phyloP scores from a whole-genome alignment of 345 rosid genomes.

The Hibiscus trionum region DNA sequence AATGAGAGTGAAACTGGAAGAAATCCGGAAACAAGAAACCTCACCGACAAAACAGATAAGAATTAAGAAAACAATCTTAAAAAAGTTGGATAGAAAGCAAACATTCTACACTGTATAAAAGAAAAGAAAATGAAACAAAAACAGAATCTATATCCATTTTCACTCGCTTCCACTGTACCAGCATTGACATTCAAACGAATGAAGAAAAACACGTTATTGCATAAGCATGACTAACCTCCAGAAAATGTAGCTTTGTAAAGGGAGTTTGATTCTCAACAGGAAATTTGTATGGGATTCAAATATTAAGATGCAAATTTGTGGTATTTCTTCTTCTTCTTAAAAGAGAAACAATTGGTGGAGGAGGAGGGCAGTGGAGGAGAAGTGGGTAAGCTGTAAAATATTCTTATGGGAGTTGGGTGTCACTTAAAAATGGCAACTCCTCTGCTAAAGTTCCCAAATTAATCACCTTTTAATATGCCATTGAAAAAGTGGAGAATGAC shows the following conservation, averaged over 20 bases:
- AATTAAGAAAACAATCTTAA: slow-evolving; percentile 2
- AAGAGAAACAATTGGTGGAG: slow-evolving; percentile 5
- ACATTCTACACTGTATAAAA: not conserved
- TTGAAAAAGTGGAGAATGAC: too few relatives aligned
- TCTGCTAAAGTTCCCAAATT: slow-evolving; percentile 20
- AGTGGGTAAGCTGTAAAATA: slow-evolving; percentile 26
- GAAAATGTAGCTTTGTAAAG: slow-evolving; percentile 30
- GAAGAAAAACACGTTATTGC: not conserved
- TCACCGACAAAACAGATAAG: slow-evolving; percentile 28
- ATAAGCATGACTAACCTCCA: slow-evolving; percentile 27
- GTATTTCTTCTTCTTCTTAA: not conserved
- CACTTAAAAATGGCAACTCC: slow-evolving; percentile 16
- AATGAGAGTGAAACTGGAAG: slow-evolving; percentile 3
- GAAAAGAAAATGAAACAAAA: not conserved
- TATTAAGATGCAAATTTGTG: slow-evolving; percentile 23
- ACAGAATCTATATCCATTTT: not conserved
- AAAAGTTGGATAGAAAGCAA: not conserved
- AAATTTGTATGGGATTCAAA: not conserved
- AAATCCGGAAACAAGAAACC: slow-evolving; percentile 14
- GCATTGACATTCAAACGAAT: not conserved
- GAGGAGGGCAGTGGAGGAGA: slow-evolving; percentile 14
- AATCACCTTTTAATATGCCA: slow-evolving; percentile 16
- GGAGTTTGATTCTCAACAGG: not conserved
- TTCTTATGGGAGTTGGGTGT: slow-evolving; percentile 18
- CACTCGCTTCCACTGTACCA: not conserved